These are phyloP conservation scores for Erodium maritimum DNA, from an alignment of 345 rosid species.

Conservation along the genomic window DNA sequence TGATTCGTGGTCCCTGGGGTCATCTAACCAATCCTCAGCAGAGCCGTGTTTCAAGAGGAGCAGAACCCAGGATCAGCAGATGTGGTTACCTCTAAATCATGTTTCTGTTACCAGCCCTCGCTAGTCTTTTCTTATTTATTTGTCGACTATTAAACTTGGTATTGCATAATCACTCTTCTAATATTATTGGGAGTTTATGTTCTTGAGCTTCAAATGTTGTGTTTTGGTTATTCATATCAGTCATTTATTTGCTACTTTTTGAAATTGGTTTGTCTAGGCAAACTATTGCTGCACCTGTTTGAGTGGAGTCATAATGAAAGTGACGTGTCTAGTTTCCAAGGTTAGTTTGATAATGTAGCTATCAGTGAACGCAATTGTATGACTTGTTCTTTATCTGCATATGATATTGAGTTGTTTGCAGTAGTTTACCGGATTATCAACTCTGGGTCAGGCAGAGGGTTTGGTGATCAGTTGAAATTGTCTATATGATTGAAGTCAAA, in stretches of 20 bases:
- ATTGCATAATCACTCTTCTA: constrained; percentile 10
- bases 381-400: background rate
- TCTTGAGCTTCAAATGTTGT: constrained; percentile 10
- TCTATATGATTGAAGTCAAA: background rate
- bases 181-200: constrained; percentile 5
- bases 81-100: constrained; percentile 46
- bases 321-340: background rate
- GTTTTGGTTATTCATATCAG: too few relatives aligned
- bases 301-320: background rate
- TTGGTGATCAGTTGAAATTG: background rate
- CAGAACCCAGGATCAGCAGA: constrained; percentile 54
- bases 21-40: constrained; percentile 30
- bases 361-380: background rate
- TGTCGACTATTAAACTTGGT: constrained; percentile 16
- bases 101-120: constrained; percentile 61
- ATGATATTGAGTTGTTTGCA: background rate
- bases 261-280: background rate
- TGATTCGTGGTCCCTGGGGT: constrained; percentile 44
- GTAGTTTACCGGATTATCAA: background rate
- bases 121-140: constrained; percentile 23
- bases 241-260: constrained; percentile 4
- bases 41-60: constrained; percentile 48
- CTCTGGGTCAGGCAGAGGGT: background rate
- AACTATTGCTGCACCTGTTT: constrained; percentile 9
- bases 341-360: background rate